Conservation (phyloP, 805 yeast genomes). For the Starmera caribaea region DNA sequence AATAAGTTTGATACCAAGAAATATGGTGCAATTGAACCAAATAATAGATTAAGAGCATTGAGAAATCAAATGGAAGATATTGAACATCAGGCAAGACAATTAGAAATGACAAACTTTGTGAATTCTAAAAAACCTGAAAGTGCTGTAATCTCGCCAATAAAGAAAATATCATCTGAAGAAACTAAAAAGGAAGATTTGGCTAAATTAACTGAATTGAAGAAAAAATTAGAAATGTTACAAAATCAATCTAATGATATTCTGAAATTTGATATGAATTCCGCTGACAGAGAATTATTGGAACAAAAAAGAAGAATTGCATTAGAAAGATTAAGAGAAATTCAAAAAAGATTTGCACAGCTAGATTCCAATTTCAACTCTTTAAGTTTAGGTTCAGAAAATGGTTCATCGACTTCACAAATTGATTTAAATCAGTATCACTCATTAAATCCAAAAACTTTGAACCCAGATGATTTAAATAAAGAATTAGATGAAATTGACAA, state of each 20-base stretch:
- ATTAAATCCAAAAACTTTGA: conserved; percentile 27
- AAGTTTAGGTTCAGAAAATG: conserved; percentile 12
- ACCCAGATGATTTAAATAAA: conserved; percentile 23
- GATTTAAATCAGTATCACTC: conserved; percentile 10
- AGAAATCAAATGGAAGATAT: conserved; percentile 79
- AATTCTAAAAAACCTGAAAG: conserved; percentile 25
- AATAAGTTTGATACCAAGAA: conserved; percentile 33
- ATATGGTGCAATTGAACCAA: conserved; percentile 62
- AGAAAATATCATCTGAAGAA: conserved; percentile 15
- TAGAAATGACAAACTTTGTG: conserved; percentile 79
- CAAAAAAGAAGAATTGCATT: conserved; percentile 58
- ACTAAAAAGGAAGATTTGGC: conserved; percentile 39
- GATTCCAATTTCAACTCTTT: conserved; percentile 38
- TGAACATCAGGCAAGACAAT: conserved; percentile 74
- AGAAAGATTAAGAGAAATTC: conserved; percentile 64
- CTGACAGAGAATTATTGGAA: conserved; percentile 45
- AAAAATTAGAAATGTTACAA: conserved; percentile 52
- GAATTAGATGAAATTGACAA: conserved; percentile 24
- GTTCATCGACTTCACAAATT: conserved; percentile 2
- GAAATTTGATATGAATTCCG: conserved; percentile 44
- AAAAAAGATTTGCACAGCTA: conserved; percentile 53
- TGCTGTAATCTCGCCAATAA: conserved; percentile 26
- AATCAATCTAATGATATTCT: conserved; percentile 69
- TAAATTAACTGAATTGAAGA: conserved; percentile 45
- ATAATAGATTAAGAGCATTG: conserved; percentile 60